Percentiles rank a stretch among this genome's conserved stretches.
Conservation (phyloP, 1,284 basidiomycete genomes). For the Ceratobasidium papillatum region DNA sequence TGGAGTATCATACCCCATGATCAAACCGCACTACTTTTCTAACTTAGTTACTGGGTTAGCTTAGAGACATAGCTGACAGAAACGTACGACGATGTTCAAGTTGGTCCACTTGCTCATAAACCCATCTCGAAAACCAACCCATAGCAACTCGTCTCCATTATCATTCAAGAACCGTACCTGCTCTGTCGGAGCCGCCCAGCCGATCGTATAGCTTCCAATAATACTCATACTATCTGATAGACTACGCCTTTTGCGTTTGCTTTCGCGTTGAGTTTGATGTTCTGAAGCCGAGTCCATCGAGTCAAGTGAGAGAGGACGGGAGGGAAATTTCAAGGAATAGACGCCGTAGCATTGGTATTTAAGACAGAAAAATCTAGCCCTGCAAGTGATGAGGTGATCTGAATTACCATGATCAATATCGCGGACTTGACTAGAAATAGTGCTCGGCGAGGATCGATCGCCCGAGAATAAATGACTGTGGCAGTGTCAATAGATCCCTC, state of each 20-base stretch:
- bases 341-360: not conserved
- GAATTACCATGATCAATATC: not conserved
- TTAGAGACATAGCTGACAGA: not conserved
- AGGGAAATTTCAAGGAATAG: not conserved
- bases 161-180: constrained; percentile 30
- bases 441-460: not conserved
- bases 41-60: not conserved
- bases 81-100: constrained; percentile 41
- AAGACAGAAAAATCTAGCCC: not conserved
- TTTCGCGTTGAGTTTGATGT: not conserved
- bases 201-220: constrained; percentile 35
- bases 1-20: constrained; percentile 33
- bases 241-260: not conserved
- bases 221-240: constrained; percentile 26
- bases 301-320: not conserved
- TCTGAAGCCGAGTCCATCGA: not conserved
- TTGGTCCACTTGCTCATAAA: constrained; percentile 42
- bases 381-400: not conserved
- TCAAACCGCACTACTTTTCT: constrained; percentile 40
- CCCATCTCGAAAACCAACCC: constrained; percentile 41
- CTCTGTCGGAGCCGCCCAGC: constrained; percentile 38
- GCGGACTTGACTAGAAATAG: not conserved
- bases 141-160: constrained; percentile 15
- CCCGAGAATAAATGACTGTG: not conserved
- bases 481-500: not conserved